Conservation (phyloP, 192 early-diverging fungal species). For the Dissophora ornata region DNA sequence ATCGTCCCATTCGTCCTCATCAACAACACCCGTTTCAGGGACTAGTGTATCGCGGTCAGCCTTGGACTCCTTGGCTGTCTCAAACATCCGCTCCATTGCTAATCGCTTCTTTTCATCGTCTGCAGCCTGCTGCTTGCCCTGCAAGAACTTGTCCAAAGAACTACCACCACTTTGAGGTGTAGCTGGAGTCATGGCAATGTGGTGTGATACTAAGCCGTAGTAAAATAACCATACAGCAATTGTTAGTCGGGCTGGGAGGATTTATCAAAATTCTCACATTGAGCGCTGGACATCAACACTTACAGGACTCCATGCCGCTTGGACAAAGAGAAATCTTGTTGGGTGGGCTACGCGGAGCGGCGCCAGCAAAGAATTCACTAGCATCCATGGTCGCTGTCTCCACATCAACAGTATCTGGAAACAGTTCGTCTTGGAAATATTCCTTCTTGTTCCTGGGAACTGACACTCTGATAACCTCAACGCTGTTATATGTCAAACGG, state of each 20-base stretch:
- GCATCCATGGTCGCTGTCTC: slow-evolving; percentile 62
- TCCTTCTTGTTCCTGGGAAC: slow-evolving; percentile 87
- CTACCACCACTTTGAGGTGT: slow-evolving; percentile 23
- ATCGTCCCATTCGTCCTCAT: slow-evolving; percentile 47
- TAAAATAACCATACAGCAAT: neutral
- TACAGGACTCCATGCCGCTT: slow-evolving; percentile 40
- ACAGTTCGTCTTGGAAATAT: slow-evolving; percentile 93
- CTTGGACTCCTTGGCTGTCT: slow-evolving; percentile 48
- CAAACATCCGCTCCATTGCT: slow-evolving; percentile 54
- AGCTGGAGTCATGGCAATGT: slow-evolving; percentile 17
- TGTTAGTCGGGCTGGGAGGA: too few species aligned
- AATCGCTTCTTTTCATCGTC: slow-evolving; percentile 39
- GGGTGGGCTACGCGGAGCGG: neutral
- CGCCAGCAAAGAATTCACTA: slow-evolving; percentile 67
- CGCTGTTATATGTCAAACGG: slow-evolving; percentile 71
- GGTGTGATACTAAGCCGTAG: slow-evolving; percentile 24
- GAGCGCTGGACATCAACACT: neutral
- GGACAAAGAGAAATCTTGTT: slow-evolving; percentile 29
- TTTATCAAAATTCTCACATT: neutral
- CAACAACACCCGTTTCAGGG: slow-evolving; percentile 40
- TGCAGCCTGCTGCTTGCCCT: slow-evolving; percentile 42
- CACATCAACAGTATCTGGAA: slow-evolving; percentile 70
- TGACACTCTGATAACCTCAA: slow-evolving; percentile 79
- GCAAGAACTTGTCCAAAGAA: slow-evolving; percentile 46
- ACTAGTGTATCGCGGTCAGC: slow-evolving; percentile 45